phyloP scores from a whole-genome alignment of 768 basidiomycete species.

The Hygrocybe punicea region DNA sequence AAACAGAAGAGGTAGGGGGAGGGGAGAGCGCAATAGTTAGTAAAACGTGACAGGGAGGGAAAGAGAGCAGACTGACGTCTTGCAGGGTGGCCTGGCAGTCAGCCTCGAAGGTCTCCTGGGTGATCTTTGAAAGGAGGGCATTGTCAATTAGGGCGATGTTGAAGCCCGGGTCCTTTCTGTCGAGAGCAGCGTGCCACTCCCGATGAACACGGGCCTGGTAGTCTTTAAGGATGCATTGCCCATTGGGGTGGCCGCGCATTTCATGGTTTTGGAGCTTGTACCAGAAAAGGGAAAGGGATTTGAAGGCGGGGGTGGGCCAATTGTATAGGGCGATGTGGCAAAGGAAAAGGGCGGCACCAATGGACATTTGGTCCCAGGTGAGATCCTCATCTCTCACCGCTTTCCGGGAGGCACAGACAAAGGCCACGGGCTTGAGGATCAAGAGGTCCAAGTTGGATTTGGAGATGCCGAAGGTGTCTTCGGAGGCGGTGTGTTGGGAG shows the following conservation, averaged over 20 bases:
- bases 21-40: no score
- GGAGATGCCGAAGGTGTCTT: slow-evolving; percentile 7
- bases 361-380: no score
- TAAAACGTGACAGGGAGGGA: no score
- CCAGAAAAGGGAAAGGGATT: slow-evolving; percentile 31
- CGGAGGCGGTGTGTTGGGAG: not conserved
- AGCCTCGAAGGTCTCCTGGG: not conserved
- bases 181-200: not conserved
- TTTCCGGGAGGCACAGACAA: not conserved
- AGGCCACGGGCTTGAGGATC: not conserved
- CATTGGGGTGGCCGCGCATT: not conserved
- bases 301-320: slow-evolving; percentile 21
- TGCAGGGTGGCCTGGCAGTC: no score
- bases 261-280: not conserved
- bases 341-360: not conserved
- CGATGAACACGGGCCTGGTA: not conserved
- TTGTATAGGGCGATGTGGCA: not conserved
- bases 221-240: not conserved
- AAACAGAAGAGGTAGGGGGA: no score
- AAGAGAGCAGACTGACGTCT: no score
- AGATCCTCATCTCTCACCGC: no score
- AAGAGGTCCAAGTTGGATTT: not conserved
- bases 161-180: not conserved
- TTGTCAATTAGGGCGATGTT: not conserved
- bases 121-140: not conserved